Base-by-base conservation (phyloP, 1,284 basidiomycete genomes). In the Volvariella volvacea region DNA sequence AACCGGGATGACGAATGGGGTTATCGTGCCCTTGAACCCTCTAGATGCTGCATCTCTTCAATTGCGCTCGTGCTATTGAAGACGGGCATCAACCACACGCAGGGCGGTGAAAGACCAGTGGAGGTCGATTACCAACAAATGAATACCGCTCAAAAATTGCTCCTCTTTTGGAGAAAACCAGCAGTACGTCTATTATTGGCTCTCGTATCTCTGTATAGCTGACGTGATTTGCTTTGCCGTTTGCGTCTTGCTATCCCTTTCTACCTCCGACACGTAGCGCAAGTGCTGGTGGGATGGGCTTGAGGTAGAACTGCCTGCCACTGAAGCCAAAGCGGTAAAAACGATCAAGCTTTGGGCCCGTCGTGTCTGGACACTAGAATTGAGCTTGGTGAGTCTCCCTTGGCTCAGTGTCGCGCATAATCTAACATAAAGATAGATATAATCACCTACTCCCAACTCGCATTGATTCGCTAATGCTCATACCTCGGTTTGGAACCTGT, bases 261-360 rank as follows among this genome's bases (percentile, higher is more conserved):
- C 42, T 44, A 31, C 46, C 43, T 39, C 16, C 3, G n/a, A 32
- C 20, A 32, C 9, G 51, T 32, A 94, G 92, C 78, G 95, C 43
- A 99, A 99, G 68, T 99, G 96, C 67, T 99, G 95, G 95, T 99
- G 95, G 95, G 96, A 99, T 58, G 94, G 94, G 14, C 78, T 94
- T 41, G 93, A 98, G 54, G 80, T 98, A 30, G 87, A 94, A 44
- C 64, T 97, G 17, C 76, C 82, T 6, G 68, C 70, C 17, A 54
- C 56, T 9, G 66, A 67, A 3, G 76, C 71, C 2, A 73, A 81
- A 54, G 59, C 75, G 8, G 62, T 71, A 4, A 72, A 75, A 52
- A 66, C 60, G 12, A 77, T 93, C 56, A 95, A 94, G 65, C 76
- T 99, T 37, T 99, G 96, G 94, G 92, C 94, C 19, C 78, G 95